phyloP scores from a whole-genome alignment of 2,329 filamentous ascomycete genomes.

The Penicillium sp. region DNA sequence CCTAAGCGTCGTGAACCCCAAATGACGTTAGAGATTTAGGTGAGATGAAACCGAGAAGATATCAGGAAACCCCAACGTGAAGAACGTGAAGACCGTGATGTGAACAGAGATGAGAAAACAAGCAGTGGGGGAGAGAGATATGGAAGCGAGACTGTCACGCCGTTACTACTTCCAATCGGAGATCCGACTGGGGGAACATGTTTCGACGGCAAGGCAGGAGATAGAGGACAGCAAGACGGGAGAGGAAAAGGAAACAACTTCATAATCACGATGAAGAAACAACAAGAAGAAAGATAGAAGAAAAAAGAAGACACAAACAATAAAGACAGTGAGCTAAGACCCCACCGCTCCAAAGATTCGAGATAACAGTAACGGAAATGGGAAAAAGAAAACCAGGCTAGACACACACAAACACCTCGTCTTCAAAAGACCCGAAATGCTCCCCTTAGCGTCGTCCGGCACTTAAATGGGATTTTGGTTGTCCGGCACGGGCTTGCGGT shows the following conservation, averaged over 20 bases:
- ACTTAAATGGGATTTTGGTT: too few species aligned
- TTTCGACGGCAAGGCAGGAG: constrained; percentile 12
- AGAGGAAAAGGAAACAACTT: constrained; percentile 20
- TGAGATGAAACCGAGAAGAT: constrained; percentile 25
- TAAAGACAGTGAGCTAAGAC: constrained; percentile 25
- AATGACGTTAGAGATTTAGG: constrained; percentile 24
- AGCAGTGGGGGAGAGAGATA: constrained; percentile 1
- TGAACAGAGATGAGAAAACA: constrained; percentile 24
- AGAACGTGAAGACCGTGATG: constrained; percentile 12
- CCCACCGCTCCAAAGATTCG: constrained; percentile 36
- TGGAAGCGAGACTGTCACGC: constrained; percentile 24
- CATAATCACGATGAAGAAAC: constrained; percentile 19
- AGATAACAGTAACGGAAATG: constrained; percentile 28
- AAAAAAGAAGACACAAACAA: constrained; percentile 20
- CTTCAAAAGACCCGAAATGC: constrained; percentile 36
- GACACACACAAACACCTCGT: constrained; percentile 28
- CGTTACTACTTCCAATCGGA: constrained; percentile 26
- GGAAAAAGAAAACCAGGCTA: constrained; percentile 24
- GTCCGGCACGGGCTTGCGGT: constrained; percentile 24
- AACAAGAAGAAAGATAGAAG: constrained; percentile 17
- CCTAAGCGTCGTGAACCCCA: constrained; percentile 23
- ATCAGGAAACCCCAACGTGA: constrained; percentile 19
- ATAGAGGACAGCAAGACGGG: constrained; percentile 9
- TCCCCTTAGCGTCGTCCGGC: constrained; percentile 34
- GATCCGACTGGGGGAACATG: constrained; percentile 8